Base-by-base conservation (phyloP, 768 basidiomycete genomes). In the Amanita molliuscula region DNA sequence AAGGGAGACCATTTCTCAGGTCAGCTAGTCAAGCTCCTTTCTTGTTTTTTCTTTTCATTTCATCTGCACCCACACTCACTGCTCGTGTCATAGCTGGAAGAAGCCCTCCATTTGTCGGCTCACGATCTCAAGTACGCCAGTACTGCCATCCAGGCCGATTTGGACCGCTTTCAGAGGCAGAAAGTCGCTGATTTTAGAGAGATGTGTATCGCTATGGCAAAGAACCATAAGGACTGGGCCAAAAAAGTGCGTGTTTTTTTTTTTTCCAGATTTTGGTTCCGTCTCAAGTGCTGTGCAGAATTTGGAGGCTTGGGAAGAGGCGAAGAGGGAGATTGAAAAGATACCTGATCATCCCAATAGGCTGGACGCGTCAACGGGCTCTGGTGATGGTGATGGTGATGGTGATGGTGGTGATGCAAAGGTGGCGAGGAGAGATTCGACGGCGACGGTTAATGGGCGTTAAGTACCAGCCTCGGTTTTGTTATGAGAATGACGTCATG, bases 101-200 rank as follows among this genome's bases (percentile, higher is more conserved):
- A 94, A 59, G 95, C 93, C 4, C 74, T 96, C 54, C 92, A 97
- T 65, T 73, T 93, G 26, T 79, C 91, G 3, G 89, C 88, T 1
- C 88, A 91, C 60, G 96, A 99, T 66, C 75, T 99, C 40, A 95
- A 97, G 62, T 98, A 95, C 65, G 88, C 95, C 0, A 92, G 88
- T 58, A 88, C 85, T 38, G 97, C 94, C 18, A 93, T 99, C 47
- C 96, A 99, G 64, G 90, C 91, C 13, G 96, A 99, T 68, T 71
- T 99, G 55, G 96, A 99, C 67, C 80, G 96, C 44, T 99, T 99
- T 68, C 96, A 99, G 64, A 79, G 96, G 20, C 96, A 98, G 71
- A 99, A 99, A 63, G 96, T 99, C 3, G 91, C 92, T 6, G 96
- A 99, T 69, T 57, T 98, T 56, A 73, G 93, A 33, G 90, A 95